Evolutionary conservation across 768 basidiomycete species (phyloP).

Genomic region (Pleurotus ostreatus): DNA sequence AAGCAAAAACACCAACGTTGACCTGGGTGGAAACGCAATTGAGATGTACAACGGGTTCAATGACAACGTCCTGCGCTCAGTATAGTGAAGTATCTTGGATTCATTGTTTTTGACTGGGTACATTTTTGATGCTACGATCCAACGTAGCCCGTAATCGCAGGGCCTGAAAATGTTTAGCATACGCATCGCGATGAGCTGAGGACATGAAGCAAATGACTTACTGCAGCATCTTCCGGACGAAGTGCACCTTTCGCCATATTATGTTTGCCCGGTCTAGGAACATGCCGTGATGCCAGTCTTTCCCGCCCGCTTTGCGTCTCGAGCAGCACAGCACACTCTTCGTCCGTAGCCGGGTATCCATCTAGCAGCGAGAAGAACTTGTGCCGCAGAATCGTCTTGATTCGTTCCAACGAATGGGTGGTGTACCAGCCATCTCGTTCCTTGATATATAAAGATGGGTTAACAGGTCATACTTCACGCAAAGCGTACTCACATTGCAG

Average conservation of each 20-base stretch:
- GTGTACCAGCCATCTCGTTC: slow-evolving; percentile 91
- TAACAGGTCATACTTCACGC: background rate
- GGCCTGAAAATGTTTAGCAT: slow-evolving; percentile 38
- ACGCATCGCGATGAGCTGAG: background rate
- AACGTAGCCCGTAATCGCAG: slow-evolving; percentile 63
- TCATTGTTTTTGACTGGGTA: slow-evolving; percentile 25
- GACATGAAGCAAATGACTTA: slow-evolving; percentile 30
- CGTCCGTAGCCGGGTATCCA: slow-evolving; percentile 66
- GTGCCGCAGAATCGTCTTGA: slow-evolving; percentile 79
- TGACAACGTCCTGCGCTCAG: no score
- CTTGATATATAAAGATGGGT: slow-evolving; percentile 26
- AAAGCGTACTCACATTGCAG: slow-evolving; percentile 61
- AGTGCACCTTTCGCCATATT: slow-evolving; percentile 88
- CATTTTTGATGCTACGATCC: slow-evolving; percentile 46
- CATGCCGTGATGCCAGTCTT: slow-evolving; percentile 40
- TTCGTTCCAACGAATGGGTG: slow-evolving; percentile 69
- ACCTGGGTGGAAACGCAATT: no score
- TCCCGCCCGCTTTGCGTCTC: slow-evolving; percentile 34
- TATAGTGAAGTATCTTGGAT: background rate
- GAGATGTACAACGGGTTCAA: no score
- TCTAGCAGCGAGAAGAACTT: slow-evolving; percentile 81
- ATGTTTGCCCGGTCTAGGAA: slow-evolving; percentile 65
- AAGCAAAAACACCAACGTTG: background rate
- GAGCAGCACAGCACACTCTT: slow-evolving; percentile 68
- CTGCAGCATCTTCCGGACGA: slow-evolving; percentile 79